Base-by-base conservation (phyloP, 768 basidiomycete species). In the Gymnopilus dilepis region DNA sequence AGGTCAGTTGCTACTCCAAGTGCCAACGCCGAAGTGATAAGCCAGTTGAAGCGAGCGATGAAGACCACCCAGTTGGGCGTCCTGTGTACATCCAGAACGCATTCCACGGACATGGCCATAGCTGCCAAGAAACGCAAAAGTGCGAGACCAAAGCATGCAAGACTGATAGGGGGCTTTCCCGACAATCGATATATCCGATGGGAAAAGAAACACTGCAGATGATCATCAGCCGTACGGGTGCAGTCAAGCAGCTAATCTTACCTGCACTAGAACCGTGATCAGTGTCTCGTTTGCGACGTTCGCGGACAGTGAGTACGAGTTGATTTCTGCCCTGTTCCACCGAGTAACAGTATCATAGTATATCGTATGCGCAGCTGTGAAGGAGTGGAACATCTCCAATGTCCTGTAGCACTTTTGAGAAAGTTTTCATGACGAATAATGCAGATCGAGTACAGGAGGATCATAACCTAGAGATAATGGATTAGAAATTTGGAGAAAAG, bases 171-270 rank as follows among this genome's bases (percentile, higher is more conserved):
- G 12, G 58, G 19, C 12, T 61, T 64, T n/a, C 47, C 52, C 1
- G 66, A 67, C 2, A 67, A 51, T 21, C 60, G 58, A n/a, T 58
- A 57, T 58, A 67, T 67, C 21, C 66, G 61, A 51, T 65, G 61
- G 21, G 63, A 64, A 40, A 62, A 64, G 37, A 64, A 67, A 34
- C 56, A 62, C 66, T 67, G 50, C 62, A 53, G 42, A 42, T 22
- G 47, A 38, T 19, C 38, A 34, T 34, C n/a, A 37, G 26, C 17
- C 7, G 30, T 15, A 26, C 21, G 12, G 17, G 52, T 33, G 30
- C 33, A 21, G 7, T n/a, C 34, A 24, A 24, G n/a, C 15, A 41
- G 30, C 26, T 33, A 24, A 12, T n/a, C 47, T 8, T 45, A 62
- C 61, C 61, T 62, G 61, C n/a, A 62, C 61, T 26, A 62, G 8